Base-by-base conservation (phyloP, 148 eudicot species). In the Limonium bicolor region DNA sequence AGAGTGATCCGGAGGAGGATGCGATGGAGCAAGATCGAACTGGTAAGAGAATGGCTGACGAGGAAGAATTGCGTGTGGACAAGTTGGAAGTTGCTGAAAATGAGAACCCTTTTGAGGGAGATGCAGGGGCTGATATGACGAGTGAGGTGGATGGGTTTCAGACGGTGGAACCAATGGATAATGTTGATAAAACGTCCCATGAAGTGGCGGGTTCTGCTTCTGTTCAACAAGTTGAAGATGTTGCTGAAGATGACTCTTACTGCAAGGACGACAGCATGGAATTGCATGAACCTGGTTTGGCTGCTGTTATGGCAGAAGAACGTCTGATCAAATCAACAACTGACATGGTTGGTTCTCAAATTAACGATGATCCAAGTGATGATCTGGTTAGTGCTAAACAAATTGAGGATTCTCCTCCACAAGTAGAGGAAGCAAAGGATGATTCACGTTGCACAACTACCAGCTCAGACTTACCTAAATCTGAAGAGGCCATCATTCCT, bases 401-500 rank as follows among this genome's bases (percentile, higher is more conserved):
- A 65, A 49, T 17, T 6, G 60, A 26, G 51, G 51, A 48, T 43
- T 41, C 43, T 25, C 51, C 25, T 34, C 43, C 55, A 22, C 30
- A 36, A 31, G 31, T 42, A 28, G 65, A 50, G 22, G 57, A 41
- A 46, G 40, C 15, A 46, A 47, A 35, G 50, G 70, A 53, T 41
- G 80, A 63, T 43, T 27, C 53, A 14, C 20, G 65, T 53, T 4
- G 25, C 19, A 31, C n/a, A 24, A 17, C 15, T 27, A 54, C 44
- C 17, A 59, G 38, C n/a, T 41, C 53, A 42, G 64, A 56, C 36
- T 23, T 51, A 18, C 45, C 25, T 27, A 47, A 36, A 18, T 23
- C 36, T 17, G 65, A 65, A 38, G 74, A 69, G 46, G 50, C 53
- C 48, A 31, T 56, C 51, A 50, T 7, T 14, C 14, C 59, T 42